Evolutionary conservation across 768 basidiomycete species (phyloP).

Genomic region (Mycena alexandri): DNA sequence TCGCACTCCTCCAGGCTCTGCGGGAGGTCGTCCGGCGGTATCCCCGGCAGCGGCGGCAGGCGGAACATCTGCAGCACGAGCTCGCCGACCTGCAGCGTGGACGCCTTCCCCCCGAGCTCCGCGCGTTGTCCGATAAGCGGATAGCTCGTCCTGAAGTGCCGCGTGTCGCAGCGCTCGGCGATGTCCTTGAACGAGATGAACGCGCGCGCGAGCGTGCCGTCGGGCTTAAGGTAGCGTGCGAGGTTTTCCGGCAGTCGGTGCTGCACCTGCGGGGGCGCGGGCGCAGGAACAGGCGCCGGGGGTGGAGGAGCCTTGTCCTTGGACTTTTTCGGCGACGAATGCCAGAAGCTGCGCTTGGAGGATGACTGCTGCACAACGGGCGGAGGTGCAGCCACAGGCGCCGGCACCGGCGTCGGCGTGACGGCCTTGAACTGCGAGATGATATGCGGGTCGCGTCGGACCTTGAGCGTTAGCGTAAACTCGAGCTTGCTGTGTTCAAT

Average conservation of each 20-base stretch:
- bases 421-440: conserved; percentile 80
- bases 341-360: conserved; percentile 78
- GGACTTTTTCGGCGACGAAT: conserved; percentile 78
- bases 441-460: conserved; percentile 90
- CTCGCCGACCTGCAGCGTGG: conserved; percentile 84
- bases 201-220: conserved; percentile 89
- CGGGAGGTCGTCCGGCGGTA: conserved; percentile 82
- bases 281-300: conserved; percentile 54
- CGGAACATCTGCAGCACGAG: conserved; percentile 92
- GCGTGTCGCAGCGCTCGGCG: conserved; percentile 84
- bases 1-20: conserved; percentile 94
- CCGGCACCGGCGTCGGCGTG: conserved; percentile 60
- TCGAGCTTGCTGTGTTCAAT: conserved; percentile 96
- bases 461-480: conserved; percentile 90
- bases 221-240: conserved; percentile 84
- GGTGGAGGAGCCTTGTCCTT: conserved; percentile 57
- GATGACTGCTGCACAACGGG: conserved; percentile 62
- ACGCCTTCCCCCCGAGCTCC: conserved; percentile 68
- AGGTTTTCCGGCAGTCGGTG: conserved; percentile 78
- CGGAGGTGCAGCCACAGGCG: conserved; percentile 47
- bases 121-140: conserved; percentile 84
- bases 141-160: conserved; percentile 85
- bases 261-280: conserved; percentile 47
- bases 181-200: conserved; percentile 93
- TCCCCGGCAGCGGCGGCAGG: conserved; percentile 88